phyloP scores from a whole-genome alignment of 2,329 filamentous ascomycete species.

The Cladophialophora chaetospira region DNA sequence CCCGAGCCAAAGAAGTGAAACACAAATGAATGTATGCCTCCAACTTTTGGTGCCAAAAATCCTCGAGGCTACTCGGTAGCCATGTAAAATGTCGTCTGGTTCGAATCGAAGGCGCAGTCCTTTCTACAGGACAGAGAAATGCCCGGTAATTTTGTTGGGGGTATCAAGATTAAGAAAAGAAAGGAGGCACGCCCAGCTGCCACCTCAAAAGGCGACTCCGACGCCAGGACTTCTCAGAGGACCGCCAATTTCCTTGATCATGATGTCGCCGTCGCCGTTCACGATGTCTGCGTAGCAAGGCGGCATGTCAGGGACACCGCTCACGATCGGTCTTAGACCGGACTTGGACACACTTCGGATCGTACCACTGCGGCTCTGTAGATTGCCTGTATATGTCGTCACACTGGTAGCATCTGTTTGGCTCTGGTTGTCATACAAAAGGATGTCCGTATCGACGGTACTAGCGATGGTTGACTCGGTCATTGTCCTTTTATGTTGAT shows the following conservation, averaged over 20 bases:
- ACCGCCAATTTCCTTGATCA: conserved; percentile 29
- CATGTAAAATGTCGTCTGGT: not conserved
- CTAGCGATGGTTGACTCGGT: conserved; percentile 33
- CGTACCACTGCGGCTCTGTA: conserved; percentile 25
- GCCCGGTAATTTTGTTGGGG: not conserved
- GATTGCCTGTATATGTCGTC: conserved; percentile 21
- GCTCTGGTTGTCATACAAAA: conserved; percentile 27
- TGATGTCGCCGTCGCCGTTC: conserved; percentile 11
- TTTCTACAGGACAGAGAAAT: not conserved
- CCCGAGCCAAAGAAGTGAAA: conserved; percentile 12
- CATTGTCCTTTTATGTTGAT: conserved; percentile 28
- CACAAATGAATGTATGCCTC: conserved; percentile 15
- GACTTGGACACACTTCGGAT: conserved; percentile 22
- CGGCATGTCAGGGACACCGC: conserved; percentile 24
- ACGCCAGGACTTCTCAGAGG: conserved; percentile 30
- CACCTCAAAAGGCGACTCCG: conserved; percentile 28
- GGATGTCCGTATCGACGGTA: conserved; percentile 27
- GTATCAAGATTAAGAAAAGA: conserved; percentile 17
- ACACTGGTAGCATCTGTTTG: conserved; percentile 26
- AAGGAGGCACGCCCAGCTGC: not conserved
- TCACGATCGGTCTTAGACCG: conserved; percentile 22
- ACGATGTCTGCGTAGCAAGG: conserved; percentile 21
- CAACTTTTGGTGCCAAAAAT: conserved; percentile 12
- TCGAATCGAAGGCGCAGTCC: not conserved
- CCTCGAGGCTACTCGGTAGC: conserved; percentile 1